A percentile compares a stretch with the other conserved stretches of the same genome.
These are phyloP conservation scores for Pichia phayaonensis DNA, from an alignment of 805 yeast genomes.

Conservation along the genomic window DNA sequence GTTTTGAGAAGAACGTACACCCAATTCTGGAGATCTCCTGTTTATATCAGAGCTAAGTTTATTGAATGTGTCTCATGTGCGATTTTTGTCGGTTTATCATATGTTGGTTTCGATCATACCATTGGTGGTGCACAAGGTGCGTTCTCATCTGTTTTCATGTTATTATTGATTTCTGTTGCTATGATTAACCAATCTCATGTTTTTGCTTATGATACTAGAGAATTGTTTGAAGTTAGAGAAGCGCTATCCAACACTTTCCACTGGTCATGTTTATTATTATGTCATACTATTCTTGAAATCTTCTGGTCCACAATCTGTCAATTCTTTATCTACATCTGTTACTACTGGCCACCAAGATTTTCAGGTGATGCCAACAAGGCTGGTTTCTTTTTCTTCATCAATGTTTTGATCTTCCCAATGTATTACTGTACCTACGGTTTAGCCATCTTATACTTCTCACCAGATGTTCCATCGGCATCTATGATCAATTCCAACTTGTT, in stretches of 20 bases:
- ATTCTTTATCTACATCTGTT: constrained; percentile 39
- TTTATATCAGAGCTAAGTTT: constrained; percentile 42
- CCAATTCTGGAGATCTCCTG: constrained; percentile 43
- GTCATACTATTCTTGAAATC: constrained; percentile 51
- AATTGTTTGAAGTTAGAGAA: constrained; percentile 64
- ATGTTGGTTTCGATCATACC: constrained; percentile 48
- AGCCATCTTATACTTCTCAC: constrained; percentile 48
- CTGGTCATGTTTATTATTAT: constrained; percentile 52
- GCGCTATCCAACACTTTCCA: constrained; percentile 65
- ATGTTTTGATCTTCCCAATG: constrained; percentile 35
- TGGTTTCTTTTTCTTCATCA: constrained; percentile 38
- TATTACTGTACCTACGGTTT: constrained; percentile 45
- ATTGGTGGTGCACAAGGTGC: constrained; percentile 53
- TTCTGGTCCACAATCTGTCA: constrained; percentile 47
- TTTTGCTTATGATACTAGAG: constrained; percentile 52
- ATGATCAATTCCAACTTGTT: constrained; percentile 49
- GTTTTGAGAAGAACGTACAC: constrained; percentile 33
- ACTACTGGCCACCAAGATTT: constrained; percentile 31
- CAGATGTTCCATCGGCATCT: constrained; percentile 61
- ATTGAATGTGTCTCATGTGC: constrained; percentile 34
- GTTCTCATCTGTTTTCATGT: constrained; percentile 43
- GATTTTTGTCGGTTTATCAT: constrained; percentile 61
- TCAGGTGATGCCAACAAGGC: constrained; percentile 33
- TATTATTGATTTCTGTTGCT: constrained; percentile 52
- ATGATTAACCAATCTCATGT: constrained; percentile 59